Conservation (phyloP, 805 yeast genomes). For the Alloascoidea africana region DNA sequence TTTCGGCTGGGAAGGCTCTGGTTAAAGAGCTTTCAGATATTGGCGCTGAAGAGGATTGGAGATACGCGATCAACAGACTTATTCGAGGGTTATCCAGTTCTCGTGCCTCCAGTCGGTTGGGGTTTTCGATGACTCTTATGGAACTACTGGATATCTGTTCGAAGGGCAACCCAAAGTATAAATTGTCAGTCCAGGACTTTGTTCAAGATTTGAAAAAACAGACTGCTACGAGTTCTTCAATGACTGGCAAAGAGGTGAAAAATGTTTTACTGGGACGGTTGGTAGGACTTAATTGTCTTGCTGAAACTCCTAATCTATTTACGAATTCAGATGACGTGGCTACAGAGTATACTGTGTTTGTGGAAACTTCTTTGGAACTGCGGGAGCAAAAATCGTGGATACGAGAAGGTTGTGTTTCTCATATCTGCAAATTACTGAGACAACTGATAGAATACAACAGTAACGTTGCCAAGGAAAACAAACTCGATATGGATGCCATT, state of each 20-base stretch:
- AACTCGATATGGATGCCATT: conserved; percentile 36
- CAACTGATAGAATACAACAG: conserved; percentile 17
- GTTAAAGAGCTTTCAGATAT: background rate
- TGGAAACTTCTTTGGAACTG: background rate
- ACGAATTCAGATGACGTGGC: background rate
- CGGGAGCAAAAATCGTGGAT: background rate
- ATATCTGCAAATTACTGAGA: background rate
- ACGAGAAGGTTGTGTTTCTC: background rate
- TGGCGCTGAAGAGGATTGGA: conserved; percentile 43
- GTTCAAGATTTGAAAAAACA: background rate
- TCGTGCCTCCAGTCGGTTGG: conserved; percentile 72
- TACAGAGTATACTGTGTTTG: background rate
- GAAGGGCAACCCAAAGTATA: conserved; percentile 11
- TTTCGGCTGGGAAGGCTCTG: background rate
- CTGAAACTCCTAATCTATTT: background rate
- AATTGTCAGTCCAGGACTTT: conserved; percentile 2
- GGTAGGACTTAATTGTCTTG: background rate
- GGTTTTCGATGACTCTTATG: conserved; percentile 76
- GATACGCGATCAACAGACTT: conserved; percentile 65
- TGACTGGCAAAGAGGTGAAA: background rate
- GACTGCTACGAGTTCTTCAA: background rate
- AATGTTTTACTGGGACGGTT: background rate
- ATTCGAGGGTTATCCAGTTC: conserved; percentile 72
- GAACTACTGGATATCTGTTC: conserved; percentile 32
- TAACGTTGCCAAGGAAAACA: conserved; percentile 26